phyloP scores from a whole-genome alignment of 345 rosid genomes.

The Microthlaspi erraticum region DNA sequence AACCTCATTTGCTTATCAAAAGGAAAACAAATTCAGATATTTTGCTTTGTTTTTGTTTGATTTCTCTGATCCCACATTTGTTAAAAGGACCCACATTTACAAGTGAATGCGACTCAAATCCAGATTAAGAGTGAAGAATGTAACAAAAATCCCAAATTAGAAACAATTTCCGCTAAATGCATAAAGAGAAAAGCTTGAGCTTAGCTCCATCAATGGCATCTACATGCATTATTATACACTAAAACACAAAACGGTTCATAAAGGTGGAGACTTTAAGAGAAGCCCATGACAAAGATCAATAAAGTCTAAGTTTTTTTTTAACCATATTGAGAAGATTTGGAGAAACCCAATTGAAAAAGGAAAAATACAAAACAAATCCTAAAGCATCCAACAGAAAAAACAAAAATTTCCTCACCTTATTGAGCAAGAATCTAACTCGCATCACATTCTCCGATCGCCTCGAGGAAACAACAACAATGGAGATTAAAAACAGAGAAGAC shows the following conservation, averaged over 20 bases:
- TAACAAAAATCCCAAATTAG: constrained; percentile 23
- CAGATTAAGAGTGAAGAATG: constrained; percentile 26
- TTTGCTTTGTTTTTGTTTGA: constrained; percentile 2
- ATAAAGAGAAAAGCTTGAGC: constrained; percentile 23
- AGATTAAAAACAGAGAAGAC: constrained; percentile 11
- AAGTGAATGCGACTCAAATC: constrained; percentile 33
- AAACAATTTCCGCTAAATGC: background rate
- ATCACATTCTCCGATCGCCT: constrained; percentile 24
- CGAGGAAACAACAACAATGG: constrained; percentile 32
- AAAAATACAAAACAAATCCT: background rate
- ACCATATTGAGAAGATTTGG: constrained; percentile 34
- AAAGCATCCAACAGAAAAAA: background rate
- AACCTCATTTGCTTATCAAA: background rate
- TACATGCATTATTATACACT: constrained; percentile 27
- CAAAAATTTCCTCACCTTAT: constrained; percentile 34
- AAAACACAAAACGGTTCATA: background rate
- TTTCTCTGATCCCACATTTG: constrained; percentile 27
- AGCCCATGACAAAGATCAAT: constrained; percentile 39
- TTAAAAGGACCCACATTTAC: constrained; percentile 36
- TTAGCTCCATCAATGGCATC: constrained; percentile 37
- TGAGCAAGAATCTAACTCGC: background rate
- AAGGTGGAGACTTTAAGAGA: constrained; percentile 37
- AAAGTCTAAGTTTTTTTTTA: constrained; percentile 25
- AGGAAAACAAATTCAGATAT: background rate
- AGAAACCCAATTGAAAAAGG: background rate